A percentile compares a stretch with the other conserved stretches of the same genome.
These are phyloP conservation scores for Acorus calamus DNA, from an alignment of 106 monocot species.

Conservation along the genomic window DNA sequence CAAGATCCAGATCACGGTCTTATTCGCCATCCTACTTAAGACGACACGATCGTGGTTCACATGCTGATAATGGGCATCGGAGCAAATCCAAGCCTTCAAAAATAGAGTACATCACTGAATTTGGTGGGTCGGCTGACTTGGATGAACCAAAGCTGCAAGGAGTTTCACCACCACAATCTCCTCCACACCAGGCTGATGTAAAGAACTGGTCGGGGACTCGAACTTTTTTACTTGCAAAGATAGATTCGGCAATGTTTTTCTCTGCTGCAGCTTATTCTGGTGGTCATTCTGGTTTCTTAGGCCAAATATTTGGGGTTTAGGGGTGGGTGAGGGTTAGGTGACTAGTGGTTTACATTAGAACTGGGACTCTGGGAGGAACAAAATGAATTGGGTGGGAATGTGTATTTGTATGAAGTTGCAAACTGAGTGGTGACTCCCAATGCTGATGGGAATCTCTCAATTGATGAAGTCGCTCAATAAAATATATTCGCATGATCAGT, in stretches of 20 bases:
- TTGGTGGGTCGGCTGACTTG: conserved; percentile 57
- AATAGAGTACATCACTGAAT: conserved; percentile 96
- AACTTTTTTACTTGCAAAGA: conserved; percentile 84
- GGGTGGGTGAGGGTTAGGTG: conserved; percentile 22
- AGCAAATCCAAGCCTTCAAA: conserved; percentile 73
- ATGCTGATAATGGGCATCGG: conserved; percentile 53
- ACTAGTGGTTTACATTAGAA: background rate
- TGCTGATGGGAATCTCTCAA: background rate
- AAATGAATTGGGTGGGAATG: background rate
- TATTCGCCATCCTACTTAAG: conserved; percentile 63
- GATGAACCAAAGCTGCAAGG: conserved; percentile 44
- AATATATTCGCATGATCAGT: conserved; percentile 5
- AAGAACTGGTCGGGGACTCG: conserved; percentile 92
- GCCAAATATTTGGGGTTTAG: conserved; percentile 15
- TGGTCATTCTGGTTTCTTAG: conserved; percentile 34
- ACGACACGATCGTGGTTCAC: conserved; percentile 41
- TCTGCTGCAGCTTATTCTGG: conserved; percentile 66
- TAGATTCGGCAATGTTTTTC: conserved; percentile 69
- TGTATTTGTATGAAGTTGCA: background rate
- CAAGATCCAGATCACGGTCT: conserved; percentile 70
- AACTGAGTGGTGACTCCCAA: background rate
- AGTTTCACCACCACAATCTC: conserved; percentile 84
- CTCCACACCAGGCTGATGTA: conserved; percentile 48
- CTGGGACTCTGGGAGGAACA: too few species aligned
- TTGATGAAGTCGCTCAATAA: conserved; percentile 1